Base-by-base conservation (phyloP, 2,329 filamentous ascomycete species). In the Cercospora citrullina region DNA sequence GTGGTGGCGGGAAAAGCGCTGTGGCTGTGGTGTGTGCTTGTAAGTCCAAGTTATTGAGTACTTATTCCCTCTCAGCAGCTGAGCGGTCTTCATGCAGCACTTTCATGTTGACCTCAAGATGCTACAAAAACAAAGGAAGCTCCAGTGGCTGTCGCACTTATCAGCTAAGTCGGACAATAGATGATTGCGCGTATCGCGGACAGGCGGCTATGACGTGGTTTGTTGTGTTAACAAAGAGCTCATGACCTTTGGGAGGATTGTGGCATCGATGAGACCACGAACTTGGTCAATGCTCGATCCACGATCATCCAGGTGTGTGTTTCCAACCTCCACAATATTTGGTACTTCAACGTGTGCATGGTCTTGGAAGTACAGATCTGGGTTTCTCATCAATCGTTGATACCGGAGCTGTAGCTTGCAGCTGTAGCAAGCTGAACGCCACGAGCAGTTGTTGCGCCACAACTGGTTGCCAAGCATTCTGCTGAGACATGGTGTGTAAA, bases 151-250 rank as follows among this genome's bases (percentile, higher is more conserved):
- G 16, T 36, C n/a, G 28, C 23, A 59, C 28, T 31, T 36, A 12
- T 21, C 30, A 33, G 55, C 28, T 31, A 5, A 18, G 55, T 36
- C 4, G 28, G n/a, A 59, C 55, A 59, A 59, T 36, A 21, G 10
- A 21, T 21, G 55, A 59, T 33, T 59, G 55, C 55, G 55, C 55
- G 55, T 59, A 59, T 31, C 55, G 55, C 55, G 55, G 55, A 31
- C 55, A 36, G 30, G 31, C 31, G 30, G 55, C 28, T 59, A 59
- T 59, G 55, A 59, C 55, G 55, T 36, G 33, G 28, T 26, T 36
- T 23, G 14, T 33, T 30, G 28, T 58, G 55, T 58, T 30, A 59
- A 59, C 55, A 59, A 59, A 59, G 55, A 59, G 55, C 55, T 31
- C 55, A 59, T 59, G 55, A 59, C 55, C 31, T 5, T 59, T 18